A percentile compares a stretch with the other conserved stretches of the same genome.
These are phyloP conservation scores for Eimeria brunetti DNA, from an alignment of 169 alveolate species.

Conservation along the genomic window DNA sequence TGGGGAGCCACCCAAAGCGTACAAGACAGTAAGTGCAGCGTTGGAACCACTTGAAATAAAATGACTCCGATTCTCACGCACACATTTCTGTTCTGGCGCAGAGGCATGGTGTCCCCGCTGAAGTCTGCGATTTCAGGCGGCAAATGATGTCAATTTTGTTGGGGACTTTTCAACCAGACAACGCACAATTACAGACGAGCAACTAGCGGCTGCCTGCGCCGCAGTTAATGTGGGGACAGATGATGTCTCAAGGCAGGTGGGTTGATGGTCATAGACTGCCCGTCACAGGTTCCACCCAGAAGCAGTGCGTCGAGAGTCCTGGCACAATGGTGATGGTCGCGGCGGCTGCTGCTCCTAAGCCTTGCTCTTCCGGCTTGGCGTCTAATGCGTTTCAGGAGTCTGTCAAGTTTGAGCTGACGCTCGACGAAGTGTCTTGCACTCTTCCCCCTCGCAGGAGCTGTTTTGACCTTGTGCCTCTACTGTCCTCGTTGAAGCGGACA, in stretches of 20 bases:
- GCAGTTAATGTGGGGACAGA: background rate
- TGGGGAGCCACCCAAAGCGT: background rate
- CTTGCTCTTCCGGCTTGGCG: background rate
- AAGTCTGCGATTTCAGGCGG: slow-evolving; percentile 26
- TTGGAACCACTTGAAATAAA: background rate
- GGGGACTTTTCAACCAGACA: background rate
- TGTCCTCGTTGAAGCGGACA: background rate
- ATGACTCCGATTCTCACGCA: background rate
- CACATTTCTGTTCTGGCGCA: background rate
- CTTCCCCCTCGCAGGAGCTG: background rate
- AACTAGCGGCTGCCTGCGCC: slow-evolving; percentile 27
- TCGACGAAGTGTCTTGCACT: slow-evolving; percentile 24
- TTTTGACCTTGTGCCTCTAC: slow-evolving; percentile 2
- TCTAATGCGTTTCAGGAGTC: slow-evolving; percentile 18
- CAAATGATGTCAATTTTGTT: background rate
- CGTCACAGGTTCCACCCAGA: background rate
- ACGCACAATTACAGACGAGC: background rate
- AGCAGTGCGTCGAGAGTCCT: background rate
- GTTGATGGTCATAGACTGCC: background rate
- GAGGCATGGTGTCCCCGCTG: background rate
- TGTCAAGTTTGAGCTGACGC: background rate
- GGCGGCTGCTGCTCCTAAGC: background rate
- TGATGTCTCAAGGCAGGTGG: background rate
- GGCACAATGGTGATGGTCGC: background rate
- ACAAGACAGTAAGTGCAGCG: slow-evolving; percentile 1